A percentile compares a stretch with the other conserved stretches of the same genome.
These are phyloP conservation scores for Protomyces gravidus DNA, from an alignment of 1,139 yeast genomes.

Conservation along the genomic window DNA sequence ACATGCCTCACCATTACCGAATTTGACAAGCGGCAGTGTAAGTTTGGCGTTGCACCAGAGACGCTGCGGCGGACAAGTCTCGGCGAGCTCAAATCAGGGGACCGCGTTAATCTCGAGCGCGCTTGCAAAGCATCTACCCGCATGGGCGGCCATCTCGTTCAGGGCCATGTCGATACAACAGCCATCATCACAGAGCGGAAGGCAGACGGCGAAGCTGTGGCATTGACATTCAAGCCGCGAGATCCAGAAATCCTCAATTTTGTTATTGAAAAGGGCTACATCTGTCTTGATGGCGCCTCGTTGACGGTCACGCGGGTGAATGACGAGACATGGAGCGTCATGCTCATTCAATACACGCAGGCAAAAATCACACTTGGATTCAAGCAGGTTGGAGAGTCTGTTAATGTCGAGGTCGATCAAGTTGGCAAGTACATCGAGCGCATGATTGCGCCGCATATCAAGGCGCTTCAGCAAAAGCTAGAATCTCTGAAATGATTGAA, in stretches of 20 bases:
- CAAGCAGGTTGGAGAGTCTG: slow-evolving; percentile 59
- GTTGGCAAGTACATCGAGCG: slow-evolving; percentile 88
- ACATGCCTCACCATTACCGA: slow-evolving; percentile 91
- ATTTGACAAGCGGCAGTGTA: slow-evolving; percentile 57
- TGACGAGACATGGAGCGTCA: slow-evolving; percentile 62
- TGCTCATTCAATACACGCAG: slow-evolving; percentile 91
- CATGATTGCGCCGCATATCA: slow-evolving; percentile 65
- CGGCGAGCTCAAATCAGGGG: slow-evolving; percentile 55
- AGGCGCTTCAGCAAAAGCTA: slow-evolving; percentile 18
- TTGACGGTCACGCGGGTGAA: slow-evolving; percentile 61
- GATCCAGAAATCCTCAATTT: slow-evolving; percentile 52
- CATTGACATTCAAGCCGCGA: slow-evolving; percentile 67
- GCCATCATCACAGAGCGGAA: slow-evolving; percentile 57
- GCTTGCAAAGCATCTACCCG: slow-evolving; percentile 80
- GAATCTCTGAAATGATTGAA: not conserved
- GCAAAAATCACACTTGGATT: slow-evolving; percentile 59
- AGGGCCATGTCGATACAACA: slow-evolving; percentile 92
- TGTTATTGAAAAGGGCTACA: slow-evolving; percentile 56
- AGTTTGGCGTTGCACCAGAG: slow-evolving; percentile 91
- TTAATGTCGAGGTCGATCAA: slow-evolving; percentile 89
- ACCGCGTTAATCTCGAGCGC: slow-evolving; percentile 78
- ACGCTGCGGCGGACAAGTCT: slow-evolving; percentile 77
- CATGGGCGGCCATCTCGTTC: slow-evolving; percentile 95
- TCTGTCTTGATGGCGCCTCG: slow-evolving; percentile 90
- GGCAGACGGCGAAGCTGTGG: slow-evolving; percentile 73